Percentiles rank a stretch among this genome's conserved stretches.
These are phyloP conservation scores for Nannochloris sp. DNA, from an alignment of 139 green algal species.

Conservation along the genomic window DNA sequence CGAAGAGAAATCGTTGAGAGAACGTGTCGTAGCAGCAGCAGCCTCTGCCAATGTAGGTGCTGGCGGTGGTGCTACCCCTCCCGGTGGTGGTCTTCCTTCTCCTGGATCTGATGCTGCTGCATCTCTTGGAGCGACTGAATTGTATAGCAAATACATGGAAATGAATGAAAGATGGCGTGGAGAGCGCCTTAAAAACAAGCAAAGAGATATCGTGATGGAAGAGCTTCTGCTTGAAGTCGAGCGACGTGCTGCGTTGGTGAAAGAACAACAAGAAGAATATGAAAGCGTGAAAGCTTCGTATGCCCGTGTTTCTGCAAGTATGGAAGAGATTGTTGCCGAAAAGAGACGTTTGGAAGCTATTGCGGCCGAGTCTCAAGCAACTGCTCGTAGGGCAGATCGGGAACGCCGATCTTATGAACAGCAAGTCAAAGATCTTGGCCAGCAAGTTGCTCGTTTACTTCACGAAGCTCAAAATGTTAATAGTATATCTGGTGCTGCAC, in stretches of 20 bases:
- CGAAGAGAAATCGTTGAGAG: conserved; percentile 24
- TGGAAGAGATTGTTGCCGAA: conserved; percentile 22
- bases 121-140: conserved; percentile 5
- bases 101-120: background rate
- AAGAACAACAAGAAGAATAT: conserved; percentile 41
- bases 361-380: conserved; percentile 4
- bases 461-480: conserved; percentile 24
- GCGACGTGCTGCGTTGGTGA: conserved; percentile 30
- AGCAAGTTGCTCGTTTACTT: conserved; percentile 30
- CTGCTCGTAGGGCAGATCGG: conserved; percentile 4
- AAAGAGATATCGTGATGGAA: conserved; percentile 43
- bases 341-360: conserved; percentile 13
- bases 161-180: conserved; percentile 12
- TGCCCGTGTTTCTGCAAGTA: conserved; percentile 8
- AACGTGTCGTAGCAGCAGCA: conserved; percentile 33
- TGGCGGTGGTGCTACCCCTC: background rate
- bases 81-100: background rate
- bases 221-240: conserved; percentile 43
- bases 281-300: conserved; percentile 33
- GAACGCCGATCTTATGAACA: conserved; percentile 27
- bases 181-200: conserved; percentile 24
- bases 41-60: background rate
- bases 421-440: conserved; percentile 28
- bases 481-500: background rate
- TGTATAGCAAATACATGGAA: conserved; percentile 42